These are phyloP conservation scores for Pseudogymnoascus destructans DNA, from an alignment of 2,329 filamentous ascomycete genomes.

Conservation along the genomic window DNA sequence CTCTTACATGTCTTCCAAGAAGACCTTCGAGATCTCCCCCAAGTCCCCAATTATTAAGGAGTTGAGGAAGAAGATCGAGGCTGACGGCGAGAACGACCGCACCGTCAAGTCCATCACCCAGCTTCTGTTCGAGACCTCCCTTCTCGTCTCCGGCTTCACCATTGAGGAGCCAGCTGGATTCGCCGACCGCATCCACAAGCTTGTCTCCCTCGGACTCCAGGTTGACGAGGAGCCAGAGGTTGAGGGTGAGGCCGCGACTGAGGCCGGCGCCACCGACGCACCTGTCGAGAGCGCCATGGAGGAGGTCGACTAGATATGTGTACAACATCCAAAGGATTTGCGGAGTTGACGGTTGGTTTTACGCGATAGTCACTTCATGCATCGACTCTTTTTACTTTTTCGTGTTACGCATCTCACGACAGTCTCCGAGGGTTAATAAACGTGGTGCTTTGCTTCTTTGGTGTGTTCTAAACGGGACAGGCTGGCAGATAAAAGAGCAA, in stretches of 20 bases:
- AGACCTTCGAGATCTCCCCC: constrained; percentile 99
- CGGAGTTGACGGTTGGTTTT: constrained; percentile 6
- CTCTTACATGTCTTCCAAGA: constrained; percentile 99
- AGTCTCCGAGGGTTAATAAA: constrained; percentile 6
- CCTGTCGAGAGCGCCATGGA: constrained; percentile 79
- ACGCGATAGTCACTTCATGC: constrained; percentile 7
- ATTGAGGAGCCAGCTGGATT: constrained; percentile 98
- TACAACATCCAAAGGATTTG: constrained; percentile 9
- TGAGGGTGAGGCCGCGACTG: constrained; percentile 46
- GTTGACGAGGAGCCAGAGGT: constrained; percentile 86
- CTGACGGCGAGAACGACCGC: constrained; percentile 94
- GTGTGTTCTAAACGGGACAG: constrained; percentile 5
- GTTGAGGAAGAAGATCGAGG: constrained; percentile 98
- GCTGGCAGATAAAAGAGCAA: constrained; percentile 4
- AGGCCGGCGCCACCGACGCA: constrained; percentile 42
- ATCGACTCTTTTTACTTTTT: constrained; percentile 9
- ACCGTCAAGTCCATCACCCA: constrained; percentile 99
- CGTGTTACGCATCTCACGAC: constrained; percentile 10
- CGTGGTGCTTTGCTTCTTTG: constrained; percentile 7
- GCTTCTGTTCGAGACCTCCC: constrained; percentile 96
- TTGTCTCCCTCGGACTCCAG: constrained; percentile 93
- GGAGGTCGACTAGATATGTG: constrained; percentile 78
- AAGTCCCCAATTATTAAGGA: constrained; percentile 96
- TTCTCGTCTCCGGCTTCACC: constrained; percentile 97
- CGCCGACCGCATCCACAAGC: constrained; percentile 99